Evolutionary conservation across 2,329 filamentous ascomycete species (phyloP).

Genomic region (Cryphonectria japonica): DNA sequence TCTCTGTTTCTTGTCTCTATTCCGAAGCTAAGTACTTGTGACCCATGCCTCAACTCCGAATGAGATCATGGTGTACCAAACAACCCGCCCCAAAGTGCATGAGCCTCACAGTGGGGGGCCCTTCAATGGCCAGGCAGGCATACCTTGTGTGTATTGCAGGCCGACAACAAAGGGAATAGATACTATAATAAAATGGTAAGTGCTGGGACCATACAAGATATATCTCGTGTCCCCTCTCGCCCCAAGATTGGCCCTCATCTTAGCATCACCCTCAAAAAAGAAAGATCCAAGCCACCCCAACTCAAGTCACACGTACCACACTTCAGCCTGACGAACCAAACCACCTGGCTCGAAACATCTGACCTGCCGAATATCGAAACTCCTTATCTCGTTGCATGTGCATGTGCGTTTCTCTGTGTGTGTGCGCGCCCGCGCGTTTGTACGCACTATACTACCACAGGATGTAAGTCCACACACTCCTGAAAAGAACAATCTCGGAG

Average conservation of each 20-base stretch:
- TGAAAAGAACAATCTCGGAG: neutral
- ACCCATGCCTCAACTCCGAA: neutral
- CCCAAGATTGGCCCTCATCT: slow-evolving; percentile 14
- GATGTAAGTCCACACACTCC: neutral
- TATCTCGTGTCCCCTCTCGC: neutral
- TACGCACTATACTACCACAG: neutral
- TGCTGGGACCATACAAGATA: neutral
- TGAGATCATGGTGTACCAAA: neutral
- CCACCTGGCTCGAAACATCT: neutral
- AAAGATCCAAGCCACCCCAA: slow-evolving; percentile 17
- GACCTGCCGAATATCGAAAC: neutral
- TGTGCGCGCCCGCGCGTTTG: too few relatives aligned
- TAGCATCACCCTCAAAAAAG: neutral
- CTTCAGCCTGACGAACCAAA: slow-evolving; percentile 9
- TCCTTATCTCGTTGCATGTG: neutral
- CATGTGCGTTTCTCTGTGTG: too few relatives aligned
- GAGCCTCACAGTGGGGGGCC: neutral
- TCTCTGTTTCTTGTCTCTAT: neutral
- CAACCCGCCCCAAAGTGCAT: neutral
- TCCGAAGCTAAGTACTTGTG: slow-evolving; percentile 2
- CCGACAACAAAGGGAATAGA: neutral
- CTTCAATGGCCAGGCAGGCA: slow-evolving; percentile 3
- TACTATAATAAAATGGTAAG: neutral
- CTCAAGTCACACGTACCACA: slow-evolving; percentile 16
- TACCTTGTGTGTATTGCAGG: neutral